Percentiles rank a stretch among this genome's conserved stretches.
Conservation (phyloP, 225 moss, liverwort and hornwort species). For the Straminergon stramineum region DNA sequence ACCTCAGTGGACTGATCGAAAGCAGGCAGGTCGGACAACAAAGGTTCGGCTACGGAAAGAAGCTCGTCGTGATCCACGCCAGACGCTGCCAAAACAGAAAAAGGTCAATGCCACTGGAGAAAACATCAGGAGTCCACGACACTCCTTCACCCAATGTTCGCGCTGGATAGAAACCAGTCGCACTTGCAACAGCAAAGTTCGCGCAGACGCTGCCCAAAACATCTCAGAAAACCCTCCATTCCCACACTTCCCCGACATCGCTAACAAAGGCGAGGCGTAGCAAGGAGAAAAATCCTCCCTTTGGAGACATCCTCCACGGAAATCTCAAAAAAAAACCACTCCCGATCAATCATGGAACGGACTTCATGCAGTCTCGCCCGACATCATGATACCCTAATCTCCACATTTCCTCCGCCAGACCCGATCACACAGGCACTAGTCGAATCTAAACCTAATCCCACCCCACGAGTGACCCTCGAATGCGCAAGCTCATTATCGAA, state of each 20-base stretch:
- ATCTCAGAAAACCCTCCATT: background rate
- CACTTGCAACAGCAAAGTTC: background rate
- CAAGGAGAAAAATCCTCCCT: background rate
- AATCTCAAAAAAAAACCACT: too few relatives aligned
- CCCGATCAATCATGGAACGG: background rate
- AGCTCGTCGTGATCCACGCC: conserved; percentile 91
- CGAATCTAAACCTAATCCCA: background rate
- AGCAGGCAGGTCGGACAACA: conserved; percentile 54
- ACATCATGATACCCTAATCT: background rate
- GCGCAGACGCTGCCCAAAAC: background rate
- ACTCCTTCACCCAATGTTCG: background rate
- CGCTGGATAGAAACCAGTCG: background rate
- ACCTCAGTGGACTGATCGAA: conserved; percentile 26
- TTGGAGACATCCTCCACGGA: background rate
- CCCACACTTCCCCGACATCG: background rate
- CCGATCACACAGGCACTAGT: background rate
- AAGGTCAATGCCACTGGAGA: background rate
- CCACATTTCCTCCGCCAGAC: background rate
- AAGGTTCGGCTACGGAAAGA: conserved; percentile 65
- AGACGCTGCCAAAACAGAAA: conserved; percentile 24
- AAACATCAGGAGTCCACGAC: background rate
- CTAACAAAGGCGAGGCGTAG: background rate
- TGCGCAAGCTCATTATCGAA: background rate
- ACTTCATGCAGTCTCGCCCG: background rate
- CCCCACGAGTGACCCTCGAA: background rate